Evolutionary conservation across 2,329 filamentous ascomycete species (phyloP), one percentile per base, ranked within the genome.

Genomic region (Diaporthe australafricana): DNA sequence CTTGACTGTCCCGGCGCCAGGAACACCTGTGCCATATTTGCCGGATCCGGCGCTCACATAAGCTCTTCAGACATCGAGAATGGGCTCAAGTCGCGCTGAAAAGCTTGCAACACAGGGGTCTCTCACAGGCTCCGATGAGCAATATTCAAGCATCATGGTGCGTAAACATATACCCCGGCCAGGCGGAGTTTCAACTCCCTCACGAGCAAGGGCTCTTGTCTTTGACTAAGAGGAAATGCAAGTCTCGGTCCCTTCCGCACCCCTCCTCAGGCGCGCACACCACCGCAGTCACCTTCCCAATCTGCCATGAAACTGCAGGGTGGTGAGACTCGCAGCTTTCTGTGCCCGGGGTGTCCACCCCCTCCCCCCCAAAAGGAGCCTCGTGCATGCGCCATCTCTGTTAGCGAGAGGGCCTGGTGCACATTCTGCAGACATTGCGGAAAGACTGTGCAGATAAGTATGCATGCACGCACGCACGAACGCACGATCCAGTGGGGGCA

Each of bases 401-500:
- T 40, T 25, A 60, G 56, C n/a, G n/a, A 5, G 42, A 38, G 9
- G 25, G 38, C 5, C 45, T 30, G 60, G 45, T 20, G 60, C 60
- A 32, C 50, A 38, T 27, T 42, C 42, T 40, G 42, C 14, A 48
- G 60, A 22, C 40, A 17, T 27, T n/a, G 40, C 25, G 30, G 38
- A 16, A 5, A 53, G 50, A 20, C 55, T 47, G n/a, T 63, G 60
- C 57, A 63, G 27, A 32, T n/a, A 48, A 48, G 52, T 17, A 35
- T 35, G 32, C 32, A 35, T 35, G 32, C 32, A 52, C 17, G 60
- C 42, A 63, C 47, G 60, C 42, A 48, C 42, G 42, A 42, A 48
- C 27, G 60, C 42, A 63, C 30, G 60, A 63, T 63, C 60, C 60
- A 27, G 60, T 63, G 45, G 60, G 57, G 57, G 60, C 9, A 32